Conservation (phyloP, 495 filamentous ascomycete species). For the Echria macrotheca region DNA sequence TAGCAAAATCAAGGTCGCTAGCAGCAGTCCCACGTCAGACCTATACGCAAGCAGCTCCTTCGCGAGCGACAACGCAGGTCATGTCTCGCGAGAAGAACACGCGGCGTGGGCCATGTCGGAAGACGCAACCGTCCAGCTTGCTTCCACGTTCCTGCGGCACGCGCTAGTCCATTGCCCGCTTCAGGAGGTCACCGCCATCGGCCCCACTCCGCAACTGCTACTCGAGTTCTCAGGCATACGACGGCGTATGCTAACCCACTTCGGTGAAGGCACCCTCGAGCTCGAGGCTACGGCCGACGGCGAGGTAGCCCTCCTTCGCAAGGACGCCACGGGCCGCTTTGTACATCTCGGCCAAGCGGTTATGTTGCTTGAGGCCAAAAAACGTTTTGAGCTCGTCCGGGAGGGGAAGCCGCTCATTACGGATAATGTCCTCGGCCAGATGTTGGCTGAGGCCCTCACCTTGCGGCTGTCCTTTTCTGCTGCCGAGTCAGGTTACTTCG, state of each 20-base stretch:
- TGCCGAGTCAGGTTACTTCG: background rate
- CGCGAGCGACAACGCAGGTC: slow-evolving; percentile 5
- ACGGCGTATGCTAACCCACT: slow-evolving; percentile 4
- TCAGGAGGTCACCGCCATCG: background rate
- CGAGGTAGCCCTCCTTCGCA: background rate
- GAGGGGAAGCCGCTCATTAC: slow-evolving; percentile 6
- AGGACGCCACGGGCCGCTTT: background rate
- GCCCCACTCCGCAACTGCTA: background rate
- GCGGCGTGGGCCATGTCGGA: background rate
- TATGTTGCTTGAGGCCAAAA: slow-evolving; percentile 8
- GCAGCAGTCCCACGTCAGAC: slow-evolving; percentile 5
- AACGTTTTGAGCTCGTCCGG: slow-evolving; percentile 2
- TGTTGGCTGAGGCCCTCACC: slow-evolving; percentile 6
- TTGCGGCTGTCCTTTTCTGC: slow-evolving; percentile 2
- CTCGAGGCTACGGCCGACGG: slow-evolving; percentile 10
- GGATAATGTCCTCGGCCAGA: slow-evolving; percentile 6
- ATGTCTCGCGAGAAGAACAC: slow-evolving; percentile 8
- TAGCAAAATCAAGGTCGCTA: slow-evolving; percentile 3
- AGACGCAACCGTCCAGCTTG: slow-evolving; percentile 5
- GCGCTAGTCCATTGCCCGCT: slow-evolving; percentile 6
- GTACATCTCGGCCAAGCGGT: background rate
- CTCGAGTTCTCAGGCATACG: slow-evolving; percentile 9
- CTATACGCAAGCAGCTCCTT: slow-evolving; percentile 6
- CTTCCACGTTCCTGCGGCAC: slow-evolving; percentile 7
- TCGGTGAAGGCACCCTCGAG: background rate